Evolutionary conservation across 2,329 filamentous ascomycete genomes (phyloP).

Genomic region (Calonectria pteridis): DNA sequence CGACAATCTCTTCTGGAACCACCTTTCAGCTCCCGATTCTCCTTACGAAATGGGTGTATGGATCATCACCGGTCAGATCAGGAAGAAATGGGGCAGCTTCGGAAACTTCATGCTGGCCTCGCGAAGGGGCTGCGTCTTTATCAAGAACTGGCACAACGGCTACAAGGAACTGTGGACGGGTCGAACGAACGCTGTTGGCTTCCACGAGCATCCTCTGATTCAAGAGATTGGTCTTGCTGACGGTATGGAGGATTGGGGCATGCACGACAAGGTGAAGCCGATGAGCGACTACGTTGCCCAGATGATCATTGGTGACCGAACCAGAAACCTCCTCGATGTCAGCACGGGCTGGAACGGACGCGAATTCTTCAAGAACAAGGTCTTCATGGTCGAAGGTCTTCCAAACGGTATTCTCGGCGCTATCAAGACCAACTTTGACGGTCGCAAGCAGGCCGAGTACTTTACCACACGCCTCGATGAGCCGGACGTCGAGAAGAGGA

Average conservation of each 20-base stretch:
- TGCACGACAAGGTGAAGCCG: constrained; percentile 32
- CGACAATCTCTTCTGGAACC: constrained; percentile 58
- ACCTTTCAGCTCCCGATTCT: constrained; percentile 50
- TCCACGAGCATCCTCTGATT: constrained; percentile 47
- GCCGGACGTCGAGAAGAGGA: constrained; percentile 41
- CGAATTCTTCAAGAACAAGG: constrained; percentile 48
- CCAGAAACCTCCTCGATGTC: constrained; percentile 47
- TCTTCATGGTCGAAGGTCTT: constrained; percentile 49
- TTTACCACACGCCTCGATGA: constrained; percentile 50
- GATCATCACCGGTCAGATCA: constrained; percentile 50
- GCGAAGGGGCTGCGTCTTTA: constrained; percentile 56
- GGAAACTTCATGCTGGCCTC: constrained; percentile 58
- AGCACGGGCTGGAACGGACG: constrained; percentile 48
- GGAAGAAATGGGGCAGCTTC: constrained; percentile 49
- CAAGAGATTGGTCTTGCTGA: constrained; percentile 49
- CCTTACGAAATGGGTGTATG: constrained; percentile 52
- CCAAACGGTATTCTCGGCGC: constrained; percentile 49
- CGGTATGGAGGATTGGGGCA: constrained; percentile 36
- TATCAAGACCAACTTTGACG: constrained; percentile 45
- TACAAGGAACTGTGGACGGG: constrained; percentile 53
- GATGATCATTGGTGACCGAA: constrained; percentile 52
- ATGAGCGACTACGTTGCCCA: constrained; percentile 54
- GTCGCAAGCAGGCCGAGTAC: constrained; percentile 46
- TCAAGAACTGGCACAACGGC: constrained; percentile 56
- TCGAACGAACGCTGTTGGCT: constrained; percentile 48